These are phyloP conservation scores for Candida montana DNA, from an alignment of 805 yeast genomes.

Conservation along the genomic window DNA sequence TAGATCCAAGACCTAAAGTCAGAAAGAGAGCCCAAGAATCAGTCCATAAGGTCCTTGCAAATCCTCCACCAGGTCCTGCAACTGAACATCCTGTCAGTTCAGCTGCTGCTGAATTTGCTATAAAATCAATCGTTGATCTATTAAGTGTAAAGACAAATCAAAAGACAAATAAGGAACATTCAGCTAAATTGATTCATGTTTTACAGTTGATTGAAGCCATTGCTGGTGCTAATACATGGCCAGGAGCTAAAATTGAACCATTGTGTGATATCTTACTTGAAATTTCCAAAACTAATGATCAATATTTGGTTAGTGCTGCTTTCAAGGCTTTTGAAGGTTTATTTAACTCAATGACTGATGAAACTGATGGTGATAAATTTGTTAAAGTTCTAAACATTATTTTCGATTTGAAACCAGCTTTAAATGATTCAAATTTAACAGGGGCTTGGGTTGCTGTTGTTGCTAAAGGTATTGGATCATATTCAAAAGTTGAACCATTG, in stretches of 20 bases:
- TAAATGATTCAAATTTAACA: constrained; percentile 77
- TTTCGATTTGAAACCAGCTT: constrained; percentile 74
- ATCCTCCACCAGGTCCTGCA: constrained; percentile 72
- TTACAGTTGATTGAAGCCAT: constrained; percentile 72
- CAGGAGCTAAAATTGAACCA: constrained; percentile 57
- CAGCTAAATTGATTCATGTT: constrained; percentile 62
- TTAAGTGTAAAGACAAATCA: constrained; percentile 31
- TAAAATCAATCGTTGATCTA: constrained; percentile 46
- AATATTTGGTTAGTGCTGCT: constrained; percentile 74
- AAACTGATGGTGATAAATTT: constrained; percentile 59
- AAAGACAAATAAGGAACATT: constrained; percentile 42
- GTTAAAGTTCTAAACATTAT: constrained; percentile 61
- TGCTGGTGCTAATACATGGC: constrained; percentile 79
- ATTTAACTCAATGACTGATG: constrained; percentile 58
- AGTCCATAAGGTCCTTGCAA: constrained; percentile 53
- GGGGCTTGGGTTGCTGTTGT: constrained; percentile 95
- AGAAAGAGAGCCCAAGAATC: constrained; percentile 94
- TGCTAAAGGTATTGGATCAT: constrained; percentile 68
- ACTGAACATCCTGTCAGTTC: constrained; percentile 74
- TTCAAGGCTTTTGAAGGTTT: constrained; percentile 81
- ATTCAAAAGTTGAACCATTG: constrained; percentile 45
- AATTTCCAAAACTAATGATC: constrained; percentile 78
- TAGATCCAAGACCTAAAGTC: constrained; percentile 91
- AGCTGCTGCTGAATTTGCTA: constrained; percentile 61
- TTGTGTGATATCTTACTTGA: constrained; percentile 74